Percentiles rank a stretch among this genome's conserved stretches.
These are phyloP conservation scores for Picocystis sp. DNA, from an alignment of 163 green algal genomes.

Conservation along the genomic window DNA sequence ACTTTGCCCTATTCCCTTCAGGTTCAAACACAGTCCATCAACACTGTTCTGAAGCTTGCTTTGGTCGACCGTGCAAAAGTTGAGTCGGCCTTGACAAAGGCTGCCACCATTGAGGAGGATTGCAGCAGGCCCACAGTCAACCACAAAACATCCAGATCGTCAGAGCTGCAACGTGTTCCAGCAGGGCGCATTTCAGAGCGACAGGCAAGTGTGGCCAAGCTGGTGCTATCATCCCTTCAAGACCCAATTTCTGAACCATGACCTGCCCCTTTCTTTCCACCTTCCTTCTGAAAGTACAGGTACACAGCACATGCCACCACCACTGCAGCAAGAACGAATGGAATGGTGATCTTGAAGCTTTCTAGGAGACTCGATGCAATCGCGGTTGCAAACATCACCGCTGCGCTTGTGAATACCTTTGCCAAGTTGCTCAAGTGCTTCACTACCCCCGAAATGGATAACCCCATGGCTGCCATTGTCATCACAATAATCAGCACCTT, in stretches of 20 bases:
- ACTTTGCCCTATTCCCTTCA: no score
- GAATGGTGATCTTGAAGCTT: constrained; percentile 3
- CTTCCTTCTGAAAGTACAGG: constrained; percentile 11
- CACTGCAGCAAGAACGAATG: constrained; percentile 4
- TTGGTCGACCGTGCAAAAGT: no score
- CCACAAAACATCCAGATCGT: no score
- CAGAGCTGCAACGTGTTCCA: no score
- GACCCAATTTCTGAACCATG: no score
- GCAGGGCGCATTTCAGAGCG: no score
- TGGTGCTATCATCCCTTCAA: no score
- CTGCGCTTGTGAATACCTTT: constrained; percentile 9
- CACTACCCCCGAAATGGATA: constrained; percentile 14
- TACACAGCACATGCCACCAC: constrained; percentile 7
- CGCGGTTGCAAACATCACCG: constrained; percentile 5
- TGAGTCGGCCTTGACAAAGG: neutral
- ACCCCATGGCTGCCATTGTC: constrained; percentile 10
- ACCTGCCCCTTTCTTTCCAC: no score
- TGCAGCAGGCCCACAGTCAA: neutral
- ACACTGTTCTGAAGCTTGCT: no score
- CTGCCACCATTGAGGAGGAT: neutral
- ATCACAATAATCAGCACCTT: constrained; percentile 7
- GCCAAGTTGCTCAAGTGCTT: constrained; percentile 19
- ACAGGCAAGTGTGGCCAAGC: no score
- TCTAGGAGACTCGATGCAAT: neutral
- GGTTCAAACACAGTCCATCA: no score